Evolutionary conservation across 139 green algal species (phyloP).

Genomic region (Micromonas pusilla): DNA sequence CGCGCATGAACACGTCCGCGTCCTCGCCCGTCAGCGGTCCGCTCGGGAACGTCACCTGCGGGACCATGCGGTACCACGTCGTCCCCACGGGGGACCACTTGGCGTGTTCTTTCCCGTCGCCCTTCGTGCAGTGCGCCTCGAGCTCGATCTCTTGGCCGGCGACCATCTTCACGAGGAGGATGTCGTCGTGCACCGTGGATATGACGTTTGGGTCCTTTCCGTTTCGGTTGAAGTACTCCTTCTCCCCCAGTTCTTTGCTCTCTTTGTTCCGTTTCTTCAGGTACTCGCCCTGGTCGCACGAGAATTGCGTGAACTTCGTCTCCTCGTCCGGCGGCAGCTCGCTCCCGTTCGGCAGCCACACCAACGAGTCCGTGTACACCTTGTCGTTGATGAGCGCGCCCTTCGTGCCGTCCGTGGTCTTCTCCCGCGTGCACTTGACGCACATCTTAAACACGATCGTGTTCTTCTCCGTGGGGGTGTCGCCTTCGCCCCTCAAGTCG

Average conservation of each 20-base stretch:
- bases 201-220: constrained; percentile 23
- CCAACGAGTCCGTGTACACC: constrained; percentile 56
- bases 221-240: no score
- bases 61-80: constrained; percentile 81
- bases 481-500: constrained; percentile 50
- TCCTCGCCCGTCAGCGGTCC: constrained; percentile 27
- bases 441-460: constrained; percentile 64
- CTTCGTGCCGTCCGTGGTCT: constrained; percentile 39
- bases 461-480: constrained; percentile 51
- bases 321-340: constrained; percentile 59
- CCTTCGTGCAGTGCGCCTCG: constrained; percentile 85
- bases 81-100: constrained; percentile 98
- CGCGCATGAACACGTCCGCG: constrained; percentile 51
- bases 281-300: constrained; percentile 3
- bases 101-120: constrained; percentile 81
- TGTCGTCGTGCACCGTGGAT: constrained; percentile 62
- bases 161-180: constrained; percentile 78
- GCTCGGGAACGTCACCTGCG: constrained; percentile 68
- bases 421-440: constrained; percentile 44
- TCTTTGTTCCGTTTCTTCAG: constrained; percentile 28
- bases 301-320: constrained; percentile 41
- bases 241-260: no score
- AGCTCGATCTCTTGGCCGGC: constrained; percentile 70
- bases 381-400: constrained; percentile 24
- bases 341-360: constrained; percentile 79